A percentile compares a stretch with the other conserved stretches of the same genome.
Evolutionary conservation across 176 grass and related monocot species (phyloP).

Genomic region (Canna indica): DNA sequence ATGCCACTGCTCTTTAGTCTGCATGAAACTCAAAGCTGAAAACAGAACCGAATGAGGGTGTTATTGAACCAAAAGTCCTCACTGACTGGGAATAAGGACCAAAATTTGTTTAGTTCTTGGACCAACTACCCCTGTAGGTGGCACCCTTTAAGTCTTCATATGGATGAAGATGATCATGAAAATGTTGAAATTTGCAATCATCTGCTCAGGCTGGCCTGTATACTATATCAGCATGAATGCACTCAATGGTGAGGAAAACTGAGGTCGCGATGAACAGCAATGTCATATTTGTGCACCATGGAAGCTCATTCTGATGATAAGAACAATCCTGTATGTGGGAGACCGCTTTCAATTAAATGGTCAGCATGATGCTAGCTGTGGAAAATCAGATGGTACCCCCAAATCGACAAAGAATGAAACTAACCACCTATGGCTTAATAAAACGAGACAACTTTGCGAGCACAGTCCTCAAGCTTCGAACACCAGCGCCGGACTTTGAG

Average conservation of each 20-base stretch:
- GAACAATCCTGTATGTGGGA: not conserved
- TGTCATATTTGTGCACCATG: not conserved
- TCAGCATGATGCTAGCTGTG: not conserved
- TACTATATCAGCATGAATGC: too few species aligned
- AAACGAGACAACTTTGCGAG: slow-evolving; percentile 69
- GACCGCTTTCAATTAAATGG: not conserved
- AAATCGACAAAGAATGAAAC: not conserved
- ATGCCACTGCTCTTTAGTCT: too few species aligned
- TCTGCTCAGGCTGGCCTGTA: too few species aligned
- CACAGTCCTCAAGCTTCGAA: slow-evolving; percentile 52
- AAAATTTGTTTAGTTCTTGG: too few species aligned
- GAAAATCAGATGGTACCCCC: not conserved
- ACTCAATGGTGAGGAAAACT: not conserved
- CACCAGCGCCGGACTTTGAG: slow-evolving; percentile 75
- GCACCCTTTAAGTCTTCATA: too few species aligned
- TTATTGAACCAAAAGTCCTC: not conserved
- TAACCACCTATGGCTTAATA: slow-evolving; percentile 42
- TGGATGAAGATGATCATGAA: too few species aligned
- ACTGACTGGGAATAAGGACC: too few species aligned
- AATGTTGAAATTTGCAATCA: too few species aligned
- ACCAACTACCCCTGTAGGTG: too few species aligned
- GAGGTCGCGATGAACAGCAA: not conserved
- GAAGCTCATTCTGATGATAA: not conserved
- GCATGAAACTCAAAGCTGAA: too few species aligned
- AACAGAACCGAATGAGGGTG: not conserved